phyloP scores from a whole-genome alignment of 345 rosid genomes.

The Salix exigua region DNA sequence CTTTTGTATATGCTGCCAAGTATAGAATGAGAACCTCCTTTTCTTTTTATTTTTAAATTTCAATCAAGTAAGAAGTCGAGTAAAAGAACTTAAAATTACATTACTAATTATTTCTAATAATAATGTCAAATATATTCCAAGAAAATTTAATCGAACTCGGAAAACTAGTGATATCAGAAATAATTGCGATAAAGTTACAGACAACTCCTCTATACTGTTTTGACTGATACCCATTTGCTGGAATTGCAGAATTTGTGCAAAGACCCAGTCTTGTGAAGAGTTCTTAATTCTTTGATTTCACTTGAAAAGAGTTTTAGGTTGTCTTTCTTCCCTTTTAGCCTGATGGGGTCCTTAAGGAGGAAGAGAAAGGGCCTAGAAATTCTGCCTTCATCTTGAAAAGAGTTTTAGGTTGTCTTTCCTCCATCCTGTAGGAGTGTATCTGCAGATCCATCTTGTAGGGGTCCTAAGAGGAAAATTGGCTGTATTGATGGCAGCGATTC shows the following conservation, averaged over 20 bases:
- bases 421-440: conserved; percentile 8
- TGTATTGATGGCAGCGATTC: conserved; percentile 8
- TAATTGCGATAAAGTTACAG: too few species aligned
- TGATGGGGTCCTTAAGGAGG: conserved; percentile 17
- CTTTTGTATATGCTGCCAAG: neutral
- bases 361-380: conserved; percentile 15
- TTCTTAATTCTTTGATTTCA: conserved; percentile 7
- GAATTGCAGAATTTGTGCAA: conserved; percentile 6
- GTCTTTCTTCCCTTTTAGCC: neutral
- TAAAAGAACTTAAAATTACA: too few species aligned
- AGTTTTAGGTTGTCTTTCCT: too few species aligned
- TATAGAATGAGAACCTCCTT: neutral
- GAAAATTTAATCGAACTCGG: too few species aligned
- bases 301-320: neutral
- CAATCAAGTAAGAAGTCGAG: too few species aligned
- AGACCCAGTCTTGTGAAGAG: conserved; percentile 4
- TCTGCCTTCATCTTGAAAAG: too few species aligned
- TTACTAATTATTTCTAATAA: too few species aligned
- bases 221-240: neutral
- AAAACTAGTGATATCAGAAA: too few species aligned
- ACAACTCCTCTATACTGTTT: too few species aligned
- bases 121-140: too few species aligned
- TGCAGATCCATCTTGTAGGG: conserved; percentile 12
- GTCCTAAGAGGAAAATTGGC: conserved; percentile 17
- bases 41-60: neutral